Evolutionary conservation across 495 filamentous ascomycete genomes (phyloP).

Genomic region (Staphylotrichum tortipilum): DNA sequence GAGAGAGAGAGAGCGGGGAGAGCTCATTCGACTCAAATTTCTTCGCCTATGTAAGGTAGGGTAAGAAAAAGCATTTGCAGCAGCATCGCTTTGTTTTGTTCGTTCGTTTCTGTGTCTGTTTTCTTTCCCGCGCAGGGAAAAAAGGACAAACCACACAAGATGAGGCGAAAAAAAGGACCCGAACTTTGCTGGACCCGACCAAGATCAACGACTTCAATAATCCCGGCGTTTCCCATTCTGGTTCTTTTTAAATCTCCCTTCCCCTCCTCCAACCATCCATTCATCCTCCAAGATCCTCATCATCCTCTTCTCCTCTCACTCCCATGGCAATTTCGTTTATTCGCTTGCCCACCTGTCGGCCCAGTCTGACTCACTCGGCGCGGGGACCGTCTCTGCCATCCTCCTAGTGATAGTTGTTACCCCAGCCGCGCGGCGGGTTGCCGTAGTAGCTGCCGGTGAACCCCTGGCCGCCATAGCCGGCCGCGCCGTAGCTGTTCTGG

Average conservation of each 20-base stretch:
- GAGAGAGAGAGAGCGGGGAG: background rate
- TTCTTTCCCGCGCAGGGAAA: too few species aligned
- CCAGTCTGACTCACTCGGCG: background rate
- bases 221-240: background rate
- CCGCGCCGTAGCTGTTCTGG: constrained; percentile 49
- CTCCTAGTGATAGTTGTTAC: constrained; percentile 56
- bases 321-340: too few species aligned
- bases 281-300: background rate
- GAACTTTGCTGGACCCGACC: background rate
- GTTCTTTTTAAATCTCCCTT: too few species aligned
- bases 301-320: background rate
- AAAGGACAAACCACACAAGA: too few species aligned
- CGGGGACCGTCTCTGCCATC: background rate
- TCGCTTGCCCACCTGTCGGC: too few species aligned
- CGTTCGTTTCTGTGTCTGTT: too few species aligned
- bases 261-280: background rate
- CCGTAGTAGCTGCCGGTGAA: constrained; percentile 47
- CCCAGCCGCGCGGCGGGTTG: constrained; percentile 51
- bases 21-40: background rate
- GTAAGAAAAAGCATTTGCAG: background rate
- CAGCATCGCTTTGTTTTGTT: too few species aligned
- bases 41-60: background rate
- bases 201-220: background rate
- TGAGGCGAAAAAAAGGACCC: background rate
- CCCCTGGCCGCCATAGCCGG: constrained; percentile 48